Conservation (phyloP, 2,329 filamentous ascomycete species). For the Lasiodiplodia citricola region DNA sequence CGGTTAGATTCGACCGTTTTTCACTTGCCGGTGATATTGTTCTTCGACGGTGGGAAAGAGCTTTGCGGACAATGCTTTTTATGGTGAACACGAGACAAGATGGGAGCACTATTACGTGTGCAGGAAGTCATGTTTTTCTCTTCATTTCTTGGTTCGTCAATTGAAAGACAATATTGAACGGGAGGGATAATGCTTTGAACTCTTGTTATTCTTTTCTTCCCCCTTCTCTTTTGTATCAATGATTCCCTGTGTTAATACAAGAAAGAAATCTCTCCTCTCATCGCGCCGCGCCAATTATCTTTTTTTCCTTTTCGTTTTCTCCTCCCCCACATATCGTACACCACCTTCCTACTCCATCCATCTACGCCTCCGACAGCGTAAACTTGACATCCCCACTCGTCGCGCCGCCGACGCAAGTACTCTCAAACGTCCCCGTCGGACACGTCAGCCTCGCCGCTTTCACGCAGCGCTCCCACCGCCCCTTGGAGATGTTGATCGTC, state of each 20-base stretch:
- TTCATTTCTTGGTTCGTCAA: neutral
- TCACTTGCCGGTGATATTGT: neutral
- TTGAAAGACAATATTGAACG: neutral
- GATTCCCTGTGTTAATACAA: conserved; percentile 19
- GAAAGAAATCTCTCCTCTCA: conserved; percentile 4
- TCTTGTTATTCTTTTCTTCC: neutral
- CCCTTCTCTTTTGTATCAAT: neutral
- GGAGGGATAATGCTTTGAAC: neutral
- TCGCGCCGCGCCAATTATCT: neutral
- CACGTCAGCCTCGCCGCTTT: conserved; percentile 59
- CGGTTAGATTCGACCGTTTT: neutral
- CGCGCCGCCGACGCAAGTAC: conserved; percentile 56
- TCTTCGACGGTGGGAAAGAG: neutral
- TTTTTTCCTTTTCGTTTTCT: neutral
- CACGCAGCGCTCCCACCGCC: conserved; percentile 60
- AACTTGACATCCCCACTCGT: conserved; percentile 55
- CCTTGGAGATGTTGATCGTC: conserved; percentile 60
- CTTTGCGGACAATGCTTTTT: neutral
- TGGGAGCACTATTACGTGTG: neutral
- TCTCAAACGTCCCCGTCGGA: conserved; percentile 56
- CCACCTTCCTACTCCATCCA: neutral
- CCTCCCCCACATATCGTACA: neutral
- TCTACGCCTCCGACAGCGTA: conserved; percentile 28
- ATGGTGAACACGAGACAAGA: neutral
- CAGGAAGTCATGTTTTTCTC: neutral